Evolutionary conservation across 2,329 filamentous ascomycete species (phyloP).

Genomic region (Endoconidiophora polonica): DNA sequence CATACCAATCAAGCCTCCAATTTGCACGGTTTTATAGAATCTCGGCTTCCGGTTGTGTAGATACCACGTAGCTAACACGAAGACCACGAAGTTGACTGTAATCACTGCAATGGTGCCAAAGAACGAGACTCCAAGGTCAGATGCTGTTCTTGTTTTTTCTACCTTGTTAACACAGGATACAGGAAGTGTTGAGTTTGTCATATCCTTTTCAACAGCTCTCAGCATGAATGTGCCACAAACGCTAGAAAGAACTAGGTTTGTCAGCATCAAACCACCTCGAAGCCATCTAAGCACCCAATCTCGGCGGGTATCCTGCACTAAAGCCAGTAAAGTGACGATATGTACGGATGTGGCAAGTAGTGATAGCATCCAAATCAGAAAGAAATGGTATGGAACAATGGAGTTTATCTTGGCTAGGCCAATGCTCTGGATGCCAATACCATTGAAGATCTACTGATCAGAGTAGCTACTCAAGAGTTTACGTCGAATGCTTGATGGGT

Average conservation of each 20-base stretch:
- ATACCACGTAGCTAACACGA: conserved; percentile 45
- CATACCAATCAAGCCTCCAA: conserved; percentile 37
- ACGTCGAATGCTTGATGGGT: conserved; percentile 36
- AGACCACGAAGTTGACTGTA: conserved; percentile 39
- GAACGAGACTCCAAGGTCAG: conserved; percentile 31
- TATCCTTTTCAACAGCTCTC: conserved; percentile 32
- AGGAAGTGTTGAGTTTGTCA: conserved; percentile 36
- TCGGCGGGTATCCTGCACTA: conserved; percentile 47
- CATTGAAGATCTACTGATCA: conserved; percentile 52
- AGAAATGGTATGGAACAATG: conserved; percentile 52
- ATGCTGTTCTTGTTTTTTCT: conserved; percentile 20
- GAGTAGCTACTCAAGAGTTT: conserved; percentile 49
- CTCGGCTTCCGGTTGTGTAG: conserved; percentile 37
- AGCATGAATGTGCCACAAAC: conserved; percentile 40
- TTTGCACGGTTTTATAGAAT: conserved; percentile 38
- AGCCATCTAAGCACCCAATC: conserved; percentile 53
- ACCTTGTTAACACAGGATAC: conserved; percentile 39
- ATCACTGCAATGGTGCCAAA: conserved; percentile 46
- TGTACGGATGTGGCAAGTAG: conserved; percentile 49
- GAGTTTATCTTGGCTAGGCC: conserved; percentile 41
- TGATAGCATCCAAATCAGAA: conserved; percentile 52
- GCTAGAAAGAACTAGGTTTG: conserved; percentile 42
- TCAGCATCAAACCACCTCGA: conserved; percentile 47
- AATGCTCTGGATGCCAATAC: conserved; percentile 50
- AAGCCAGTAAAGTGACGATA: conserved; percentile 45